Conservation (phyloP, 768 basidiomycete genomes). For the Scleroderma bovista region DNA sequence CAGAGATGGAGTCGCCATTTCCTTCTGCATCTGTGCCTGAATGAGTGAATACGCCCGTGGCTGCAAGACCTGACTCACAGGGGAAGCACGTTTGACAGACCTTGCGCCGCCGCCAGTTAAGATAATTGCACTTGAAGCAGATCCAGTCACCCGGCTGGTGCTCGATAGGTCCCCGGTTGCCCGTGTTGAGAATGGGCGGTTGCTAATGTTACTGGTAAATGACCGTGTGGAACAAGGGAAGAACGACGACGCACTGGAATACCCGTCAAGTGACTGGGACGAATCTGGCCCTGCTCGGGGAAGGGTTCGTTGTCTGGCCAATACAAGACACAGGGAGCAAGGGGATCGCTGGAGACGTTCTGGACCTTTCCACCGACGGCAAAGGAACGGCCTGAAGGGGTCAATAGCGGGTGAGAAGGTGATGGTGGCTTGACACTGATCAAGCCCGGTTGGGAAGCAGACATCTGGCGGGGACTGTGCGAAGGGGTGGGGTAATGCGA, state of each 20-base stretch:
- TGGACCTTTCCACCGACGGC: slow-evolving; percentile 73
- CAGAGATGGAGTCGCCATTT: slow-evolving; percentile 82
- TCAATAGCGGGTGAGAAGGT: slow-evolving; percentile 67
- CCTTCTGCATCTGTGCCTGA: slow-evolving; percentile 66
- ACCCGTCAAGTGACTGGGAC: slow-evolving; percentile 51
- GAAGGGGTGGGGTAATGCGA: slow-evolving; percentile 25
- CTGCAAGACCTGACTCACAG: slow-evolving; percentile 43
- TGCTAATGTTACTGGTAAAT: slow-evolving; percentile 40
- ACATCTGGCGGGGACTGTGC: slow-evolving; percentile 22
- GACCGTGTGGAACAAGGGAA: not conserved
- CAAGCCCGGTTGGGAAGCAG: slow-evolving; percentile 17
- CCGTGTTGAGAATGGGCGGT: slow-evolving; percentile 85
- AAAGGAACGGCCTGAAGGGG: slow-evolving; percentile 77
- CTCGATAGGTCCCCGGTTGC: slow-evolving; percentile 82
- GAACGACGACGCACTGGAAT: slow-evolving; percentile 39
- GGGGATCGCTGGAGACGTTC: slow-evolving; percentile 70
- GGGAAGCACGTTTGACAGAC: slow-evolving; percentile 88
- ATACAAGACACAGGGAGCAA: slow-evolving; percentile 75
- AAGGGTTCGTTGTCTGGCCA: slow-evolving; percentile 89
- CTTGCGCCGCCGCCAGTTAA: slow-evolving; percentile 84
- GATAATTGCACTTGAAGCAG: slow-evolving; percentile 78
- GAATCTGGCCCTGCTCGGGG: slow-evolving; percentile 75
- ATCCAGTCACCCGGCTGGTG: slow-evolving; percentile 84
- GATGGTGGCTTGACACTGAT: slow-evolving; percentile 30
- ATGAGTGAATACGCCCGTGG: slow-evolving; percentile 8